Percentiles rank a stretch among this genome's conserved stretches.
phyloP scores from a whole-genome alignment of 495 filamentous ascomycete genomes.

The Elaphomyces granulatus region DNA sequence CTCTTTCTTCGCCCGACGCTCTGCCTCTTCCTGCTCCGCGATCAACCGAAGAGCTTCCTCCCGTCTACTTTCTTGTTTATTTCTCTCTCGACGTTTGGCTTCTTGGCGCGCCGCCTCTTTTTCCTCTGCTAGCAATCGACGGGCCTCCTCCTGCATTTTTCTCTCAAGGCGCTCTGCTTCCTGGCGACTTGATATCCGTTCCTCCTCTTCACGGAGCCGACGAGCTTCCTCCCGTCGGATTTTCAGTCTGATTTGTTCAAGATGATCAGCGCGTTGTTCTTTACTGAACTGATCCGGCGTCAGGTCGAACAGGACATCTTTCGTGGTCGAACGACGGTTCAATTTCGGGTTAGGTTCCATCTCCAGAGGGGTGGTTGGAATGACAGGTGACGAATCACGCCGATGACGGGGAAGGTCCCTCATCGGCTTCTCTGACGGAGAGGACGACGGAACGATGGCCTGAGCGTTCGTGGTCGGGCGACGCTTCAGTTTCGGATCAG shows the following conservation, averaged over 20 bases:
- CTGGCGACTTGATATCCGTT: too few relatives aligned
- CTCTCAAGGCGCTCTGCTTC: constrained; percentile 9
- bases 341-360: constrained; percentile 11
- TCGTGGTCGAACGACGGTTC: constrained; percentile 25
- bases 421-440: too few relatives aligned
- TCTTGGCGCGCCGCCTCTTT: constrained; percentile 10
- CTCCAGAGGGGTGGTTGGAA: constrained; percentile 14
- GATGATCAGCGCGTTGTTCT: constrained; percentile 26
- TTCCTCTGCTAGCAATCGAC: constrained; percentile 24
- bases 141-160: too few relatives aligned
- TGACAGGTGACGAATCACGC: constrained; percentile 25
- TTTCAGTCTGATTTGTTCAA: constrained; percentile 15
- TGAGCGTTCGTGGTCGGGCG: constrained; percentile 18
- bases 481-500: constrained; percentile 19
- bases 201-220: constrained; percentile 5
- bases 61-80: neutral
- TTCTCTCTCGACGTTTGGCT: constrained; percentile 6
- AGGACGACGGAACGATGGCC: neutral
- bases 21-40: too few relatives aligned
- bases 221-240: constrained; percentile 14
- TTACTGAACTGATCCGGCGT: constrained; percentile 34
- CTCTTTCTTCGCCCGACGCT: too few relatives aligned
- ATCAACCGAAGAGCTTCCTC: too few relatives aligned
- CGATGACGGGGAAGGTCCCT: constrained; percentile 5
- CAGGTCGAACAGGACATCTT: constrained; percentile 34